Percentiles rank a stretch among this genome's conserved stretches.
phyloP scores from a whole-genome alignment of 768 basidiomycete genomes.

The Calocybe gangraenosa region DNA sequence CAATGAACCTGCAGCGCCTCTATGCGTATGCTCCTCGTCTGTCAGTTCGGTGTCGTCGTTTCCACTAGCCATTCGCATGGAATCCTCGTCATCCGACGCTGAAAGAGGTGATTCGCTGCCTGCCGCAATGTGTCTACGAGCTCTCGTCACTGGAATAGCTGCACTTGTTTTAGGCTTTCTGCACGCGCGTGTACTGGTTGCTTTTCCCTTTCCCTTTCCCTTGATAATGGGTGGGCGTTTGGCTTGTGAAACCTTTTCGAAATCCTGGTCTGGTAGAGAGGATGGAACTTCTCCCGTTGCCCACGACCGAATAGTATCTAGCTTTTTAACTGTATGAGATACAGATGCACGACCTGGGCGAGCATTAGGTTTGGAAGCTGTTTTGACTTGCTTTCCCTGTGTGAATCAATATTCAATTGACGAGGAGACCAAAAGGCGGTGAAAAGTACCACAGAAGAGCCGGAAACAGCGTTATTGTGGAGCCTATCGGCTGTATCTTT shows the following conservation, averaged over 20 bases:
- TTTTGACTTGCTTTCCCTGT: neutral
- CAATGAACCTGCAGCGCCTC: slow-evolving; percentile 22
- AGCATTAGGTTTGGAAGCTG: neutral
- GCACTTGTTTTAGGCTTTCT: slow-evolving; percentile 5
- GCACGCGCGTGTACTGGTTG: neutral
- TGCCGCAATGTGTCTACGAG: slow-evolving; percentile 16
- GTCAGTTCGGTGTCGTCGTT: slow-evolving; percentile 36
- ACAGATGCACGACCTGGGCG: slow-evolving; percentile 7
- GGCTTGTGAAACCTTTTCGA: neutral
- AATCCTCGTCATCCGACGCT: slow-evolving; percentile 25
- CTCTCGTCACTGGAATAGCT: neutral
- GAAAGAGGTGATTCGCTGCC: slow-evolving; percentile 13
- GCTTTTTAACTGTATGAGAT: slow-evolving; percentile 3
- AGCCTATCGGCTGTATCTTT: neutral
- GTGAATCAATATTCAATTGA: neutral
- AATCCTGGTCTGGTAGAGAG: slow-evolving; percentile 55
- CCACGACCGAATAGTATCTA: slow-evolving; percentile 21
- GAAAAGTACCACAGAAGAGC: slow-evolving; percentile 4
- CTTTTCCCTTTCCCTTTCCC: slow-evolving; percentile 5
- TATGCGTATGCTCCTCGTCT: slow-evolving; percentile 37
- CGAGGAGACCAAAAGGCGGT: neutral
- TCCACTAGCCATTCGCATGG: slow-evolving; percentile 12
- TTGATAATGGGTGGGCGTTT: neutral
- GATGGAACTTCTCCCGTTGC: slow-evolving; percentile 47
- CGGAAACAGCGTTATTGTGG: neutral